Base-by-base conservation (phyloP, 257 asterid genomes). In the Jacaranda mimosifolia region DNA sequence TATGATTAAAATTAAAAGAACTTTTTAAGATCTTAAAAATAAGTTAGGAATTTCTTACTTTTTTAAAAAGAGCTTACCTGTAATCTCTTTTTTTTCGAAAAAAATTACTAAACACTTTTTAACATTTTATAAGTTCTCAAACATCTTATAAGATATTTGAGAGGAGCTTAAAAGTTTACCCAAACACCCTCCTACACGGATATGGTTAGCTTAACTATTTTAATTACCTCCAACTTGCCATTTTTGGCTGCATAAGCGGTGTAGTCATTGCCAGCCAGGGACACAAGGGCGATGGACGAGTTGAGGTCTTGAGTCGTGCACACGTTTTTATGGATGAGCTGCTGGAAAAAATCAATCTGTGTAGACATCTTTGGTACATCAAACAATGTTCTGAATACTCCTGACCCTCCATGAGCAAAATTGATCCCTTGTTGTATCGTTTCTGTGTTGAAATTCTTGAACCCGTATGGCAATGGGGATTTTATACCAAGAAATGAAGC, bases 381-480 rank as follows among this genome's bases (percentile, higher is more conserved):
- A 72, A 83, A 87, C 73, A 77, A 12, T 1, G 96, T 90, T 57
- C 71, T 75, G 81, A 87, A 90, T 5, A 90, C 97, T 18, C 97
- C 96, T 1, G 94, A 87, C 68, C 97, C 97, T 70, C 94, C 96
- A 38, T 86, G 64, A 1, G 97, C 97, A 70, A 85, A 92, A 72
- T 92, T 92, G 3, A 92, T 75, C 15, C 97, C 97, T 45, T 83
- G 19, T 48, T 21, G 15, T 43, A 15, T 52, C 7, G 81, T 58
- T 68, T 48, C 69, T 72, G 63, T 71, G 3, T 80, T 70, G 5
- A 15, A 49, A 18, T 40, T 57, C 76, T 72, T 80, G 55, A 70
- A 56, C 76, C 73, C 66, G 32, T 81, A 87, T 3, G 95, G 78
- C 49, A 40, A 1, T 39, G 97, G 97, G 12, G 95, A 82, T 64